Evolutionary conservation across 352 stramenopile genomes (phyloP), one percentile per base, ranked within the genome.

Genomic region (Albugo laibachii): DNA sequence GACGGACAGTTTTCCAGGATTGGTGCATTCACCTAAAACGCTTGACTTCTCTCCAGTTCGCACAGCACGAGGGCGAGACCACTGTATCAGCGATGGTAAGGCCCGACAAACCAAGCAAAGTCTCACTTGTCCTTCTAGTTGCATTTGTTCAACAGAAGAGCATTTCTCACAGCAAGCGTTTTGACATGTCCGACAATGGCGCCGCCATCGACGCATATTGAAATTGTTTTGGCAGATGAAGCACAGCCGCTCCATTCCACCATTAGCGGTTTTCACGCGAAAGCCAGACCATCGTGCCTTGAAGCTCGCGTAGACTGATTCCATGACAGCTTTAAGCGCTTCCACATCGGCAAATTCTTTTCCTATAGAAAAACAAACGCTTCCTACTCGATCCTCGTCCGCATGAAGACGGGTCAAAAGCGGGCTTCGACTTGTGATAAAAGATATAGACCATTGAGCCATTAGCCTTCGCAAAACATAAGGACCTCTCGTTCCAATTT

Each of bases 221-320:
- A 83, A 83, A 11, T 48, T 47, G 13, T 72, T 65, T 47, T 76
- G 72, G 55, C 70, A 83, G 34, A 72, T 48, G 49, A 80, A 83
- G 55, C 70, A 83, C 13, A 49, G 45, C 45, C 77, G 77, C 50
- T 80, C 68, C 57, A 83, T 69, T n/a, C 70, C 70, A 16, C 56
- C 69, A 52, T 77, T 78, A 36, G 79, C 63, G 42, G 73, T 77
- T 55, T 77, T 78, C n/a, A 78, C 66, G 14, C 70, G 70, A 55
- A 83, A 83, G 40, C 70, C 70, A 41, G 70, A 79, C 66, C 68
- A 83, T 43, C 70, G 62, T 42, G 70, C 70, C 46, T 78, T 78
- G 55, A 83, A 83, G 34, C 65, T 74, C 20, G 69, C 64, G 39
- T 65, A 83, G 13, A 80, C 67, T 41, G 69, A 79, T 13, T 66